These are phyloP conservation scores for Cystobasidium onofrii DNA, from an alignment of 768 basidiomycete species.

Conservation along the genomic window DNA sequence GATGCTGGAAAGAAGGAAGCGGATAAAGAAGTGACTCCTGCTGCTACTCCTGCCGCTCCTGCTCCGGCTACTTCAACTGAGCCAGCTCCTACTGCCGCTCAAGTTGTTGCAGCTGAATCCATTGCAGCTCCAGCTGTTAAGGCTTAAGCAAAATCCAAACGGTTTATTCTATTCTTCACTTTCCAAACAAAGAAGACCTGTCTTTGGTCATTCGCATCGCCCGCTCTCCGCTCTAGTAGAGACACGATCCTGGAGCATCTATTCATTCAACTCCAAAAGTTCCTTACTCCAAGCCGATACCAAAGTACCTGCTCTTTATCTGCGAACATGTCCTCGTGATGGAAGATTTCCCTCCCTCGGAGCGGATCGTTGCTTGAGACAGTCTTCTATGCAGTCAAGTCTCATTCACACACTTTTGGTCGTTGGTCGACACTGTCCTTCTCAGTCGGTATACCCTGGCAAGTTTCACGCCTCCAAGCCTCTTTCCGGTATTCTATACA, in stretches of 20 bases:
- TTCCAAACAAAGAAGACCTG: too few relatives aligned
- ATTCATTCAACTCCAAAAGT: background rate
- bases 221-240: too few relatives aligned
- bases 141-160: background rate
- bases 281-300: background rate
- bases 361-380: too few relatives aligned
- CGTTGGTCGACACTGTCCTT: background rate
- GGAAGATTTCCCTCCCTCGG: too few relatives aligned
- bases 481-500: too few relatives aligned
- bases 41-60: background rate
- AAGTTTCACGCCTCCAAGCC: too few relatives aligned
- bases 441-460: background rate
- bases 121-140: slow-evolving; percentile 7
- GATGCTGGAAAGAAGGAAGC: background rate
- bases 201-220: too few relatives aligned
- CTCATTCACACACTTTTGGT: background rate
- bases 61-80: background rate
- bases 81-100: background rate
- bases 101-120: background rate
- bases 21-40: background rate
- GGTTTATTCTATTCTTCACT: too few relatives aligned
- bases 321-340: too few relatives aligned
- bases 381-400: too few relatives aligned
- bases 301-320: too few relatives aligned
- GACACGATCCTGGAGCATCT: background rate